These are phyloP conservation scores for Rhododendron griersonianum DNA, from an alignment of 148 eudicot species.

Conservation along the genomic window DNA sequence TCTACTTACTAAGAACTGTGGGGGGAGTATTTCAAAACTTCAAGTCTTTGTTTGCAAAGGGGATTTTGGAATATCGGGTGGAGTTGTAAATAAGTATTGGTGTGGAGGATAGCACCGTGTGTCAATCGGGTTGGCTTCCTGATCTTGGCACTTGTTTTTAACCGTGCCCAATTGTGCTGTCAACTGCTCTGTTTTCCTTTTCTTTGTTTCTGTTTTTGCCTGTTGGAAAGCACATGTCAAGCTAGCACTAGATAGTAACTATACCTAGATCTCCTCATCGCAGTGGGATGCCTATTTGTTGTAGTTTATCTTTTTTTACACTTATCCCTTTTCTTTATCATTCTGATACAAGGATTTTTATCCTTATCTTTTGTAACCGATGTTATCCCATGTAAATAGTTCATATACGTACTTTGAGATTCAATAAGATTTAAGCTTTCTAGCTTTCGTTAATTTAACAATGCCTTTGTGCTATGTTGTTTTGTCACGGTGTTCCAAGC, in stretches of 20 bases:
- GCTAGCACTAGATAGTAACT: too few relatives aligned
- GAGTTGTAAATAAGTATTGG: background rate
- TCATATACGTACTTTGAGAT: too few relatives aligned
- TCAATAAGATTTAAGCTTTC: too few relatives aligned
- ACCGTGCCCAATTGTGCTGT: background rate
- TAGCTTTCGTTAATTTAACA: too few relatives aligned
- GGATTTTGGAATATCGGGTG: background rate
- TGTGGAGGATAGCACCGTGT: background rate
- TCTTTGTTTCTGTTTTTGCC: background rate
- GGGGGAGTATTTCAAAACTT: background rate
- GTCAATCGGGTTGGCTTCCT: background rate
- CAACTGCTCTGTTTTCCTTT: background rate
- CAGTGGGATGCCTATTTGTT: too few relatives aligned
- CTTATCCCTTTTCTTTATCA: too few relatives aligned
- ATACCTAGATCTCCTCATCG: too few relatives aligned
- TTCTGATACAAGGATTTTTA: too few relatives aligned
- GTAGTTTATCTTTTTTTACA: too few relatives aligned
- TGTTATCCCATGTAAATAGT: too few relatives aligned
- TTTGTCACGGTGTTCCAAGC: background rate
- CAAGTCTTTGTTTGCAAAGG: background rate
- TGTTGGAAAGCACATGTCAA: too few relatives aligned
- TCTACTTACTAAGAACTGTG: slow-evolving; percentile 15
- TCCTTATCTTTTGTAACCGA: too few relatives aligned
- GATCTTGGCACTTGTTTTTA: background rate
- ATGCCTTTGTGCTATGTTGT: background rate